Base-by-base conservation (phyloP, 2,329 filamentous ascomycete genomes). In the Epicoccum nigrum region DNA sequence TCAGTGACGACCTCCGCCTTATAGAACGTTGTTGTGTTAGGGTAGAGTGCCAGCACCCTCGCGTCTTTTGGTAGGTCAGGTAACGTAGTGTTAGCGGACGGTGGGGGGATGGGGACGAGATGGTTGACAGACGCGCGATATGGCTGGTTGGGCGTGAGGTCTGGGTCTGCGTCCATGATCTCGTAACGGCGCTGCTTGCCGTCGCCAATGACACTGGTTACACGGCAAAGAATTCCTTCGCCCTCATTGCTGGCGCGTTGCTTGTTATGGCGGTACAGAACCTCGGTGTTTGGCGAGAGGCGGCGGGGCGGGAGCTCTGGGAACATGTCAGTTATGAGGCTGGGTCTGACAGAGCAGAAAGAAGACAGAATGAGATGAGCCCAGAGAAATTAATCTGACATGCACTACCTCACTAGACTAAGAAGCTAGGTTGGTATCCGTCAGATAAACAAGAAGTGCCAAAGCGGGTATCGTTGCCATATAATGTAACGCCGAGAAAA, bases 121-220 rank as follows among this genome's bases (percentile, higher is more conserved):
- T 79, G 74, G 19, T 74, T 71, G n/a, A 80, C 76, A 11, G 70
- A 75, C 31, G 78, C 78, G 25, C 77, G 71, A 50, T 77, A 76
- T 7, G 76, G 75, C 9, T 65, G 62, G 2, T 67, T 64, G 2
- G 74, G 74, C 11, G 67, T 67, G 1, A 71, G 69, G 21, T 77
- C 75, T 1, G 75, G 74, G 46, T 81, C 79, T 9, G 75, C 71
- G 56, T 81, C 79, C 54, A 79, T 78, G 50, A 81, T 79, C 60
- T 81, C 79, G 67, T 81, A 81, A 52, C 78, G 77, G 19, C 79
- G 76, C 60, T 80, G 78, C 55, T 81, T 81, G 50, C 78, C 79
- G 57, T 81, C 79, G 51, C 79, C 79, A 20, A 80, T 80, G n/a
- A 81, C 77, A 25, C 70, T 69, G 4, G 79, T 81, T 34, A 81